These are phyloP conservation scores for Glycyrrhiza uralensis DNA, from an alignment of 306 rosid species.

Conservation along the genomic window DNA sequence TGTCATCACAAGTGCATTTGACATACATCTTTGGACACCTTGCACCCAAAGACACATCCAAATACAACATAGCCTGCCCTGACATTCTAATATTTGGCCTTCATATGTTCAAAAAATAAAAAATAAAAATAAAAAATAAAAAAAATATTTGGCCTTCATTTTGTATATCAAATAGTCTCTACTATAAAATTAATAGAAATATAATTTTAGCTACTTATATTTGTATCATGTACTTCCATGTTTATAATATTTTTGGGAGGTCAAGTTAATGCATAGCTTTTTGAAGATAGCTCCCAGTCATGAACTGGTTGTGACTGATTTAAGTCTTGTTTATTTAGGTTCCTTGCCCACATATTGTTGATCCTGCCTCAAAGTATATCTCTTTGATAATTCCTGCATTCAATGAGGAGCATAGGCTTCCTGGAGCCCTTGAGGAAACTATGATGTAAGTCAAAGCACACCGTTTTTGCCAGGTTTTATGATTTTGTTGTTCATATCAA, in stretches of 20 bases:
- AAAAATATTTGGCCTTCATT: background rate
- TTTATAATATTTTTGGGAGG: background rate
- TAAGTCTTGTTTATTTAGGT: slow-evolving; percentile 46
- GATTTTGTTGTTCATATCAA: slow-evolving; percentile 12
- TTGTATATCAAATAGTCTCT: background rate
- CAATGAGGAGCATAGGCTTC: slow-evolving; percentile 87
- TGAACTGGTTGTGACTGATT: slow-evolving; percentile 26
- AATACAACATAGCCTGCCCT: background rate
- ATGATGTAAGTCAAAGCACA: slow-evolving; percentile 57
- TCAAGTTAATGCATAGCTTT: slow-evolving; percentile 1
- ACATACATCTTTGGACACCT: background rate
- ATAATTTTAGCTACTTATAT: background rate
- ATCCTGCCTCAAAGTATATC: slow-evolving; percentile 85
- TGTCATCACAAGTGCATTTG: background rate
- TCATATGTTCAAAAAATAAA: too few species aligned
- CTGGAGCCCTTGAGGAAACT: slow-evolving; percentile 81
- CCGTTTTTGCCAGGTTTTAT: background rate
- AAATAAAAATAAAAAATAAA: too few species aligned
- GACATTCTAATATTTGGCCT: background rate
- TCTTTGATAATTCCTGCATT: slow-evolving; percentile 85
- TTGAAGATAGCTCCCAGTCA: background rate
- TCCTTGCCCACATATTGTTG: slow-evolving; percentile 72
- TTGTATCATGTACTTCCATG: background rate
- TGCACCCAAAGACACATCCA: background rate
- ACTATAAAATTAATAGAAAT: background rate